A percentile compares a stretch with the other conserved stretches of the same genome.
Conservation (phyloP, 108 stramenopile genomes). For the Pelagomonas calceolata region DNA sequence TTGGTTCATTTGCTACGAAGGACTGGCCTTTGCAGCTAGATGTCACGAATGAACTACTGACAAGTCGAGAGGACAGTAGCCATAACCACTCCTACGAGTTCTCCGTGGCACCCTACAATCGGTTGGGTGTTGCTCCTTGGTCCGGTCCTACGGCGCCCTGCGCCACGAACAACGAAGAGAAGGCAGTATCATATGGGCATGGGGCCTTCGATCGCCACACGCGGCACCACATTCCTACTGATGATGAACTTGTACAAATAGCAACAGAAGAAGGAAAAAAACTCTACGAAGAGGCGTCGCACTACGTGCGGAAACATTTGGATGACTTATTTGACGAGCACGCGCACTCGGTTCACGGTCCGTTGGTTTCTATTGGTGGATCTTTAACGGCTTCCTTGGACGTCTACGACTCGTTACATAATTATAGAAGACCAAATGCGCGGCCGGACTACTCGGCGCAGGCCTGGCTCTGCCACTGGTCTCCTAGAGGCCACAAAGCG, state of each 20-base stretch:
- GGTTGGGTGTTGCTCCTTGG: neutral
- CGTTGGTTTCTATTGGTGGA: too few relatives aligned
- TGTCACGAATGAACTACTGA: neutral
- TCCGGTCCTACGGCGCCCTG: neutral
- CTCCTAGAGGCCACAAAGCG: neutral
- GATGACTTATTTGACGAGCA: neutral
- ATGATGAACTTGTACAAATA: too few relatives aligned
- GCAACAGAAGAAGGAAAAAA: too few relatives aligned
- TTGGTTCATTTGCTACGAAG: neutral
- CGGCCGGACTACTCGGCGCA: neutral
- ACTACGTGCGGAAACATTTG: neutral
- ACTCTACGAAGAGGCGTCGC: too few relatives aligned
- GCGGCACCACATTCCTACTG: neutral
- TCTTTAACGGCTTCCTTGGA: neutral
- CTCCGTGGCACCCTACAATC: neutral
- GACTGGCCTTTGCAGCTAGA: neutral
- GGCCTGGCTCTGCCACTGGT: neutral
- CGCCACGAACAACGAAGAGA: neutral
- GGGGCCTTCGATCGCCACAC: neutral
- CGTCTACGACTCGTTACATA: neutral
- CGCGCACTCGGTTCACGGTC: neutral
- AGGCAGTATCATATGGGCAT: neutral
- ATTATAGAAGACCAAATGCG: neutral
- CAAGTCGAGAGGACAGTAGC: too few relatives aligned
- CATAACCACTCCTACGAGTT: neutral